These are phyloP conservation scores for Calonectria multiphialidica DNA, from an alignment of 2,329 filamentous ascomycete species.

Conservation along the genomic window DNA sequence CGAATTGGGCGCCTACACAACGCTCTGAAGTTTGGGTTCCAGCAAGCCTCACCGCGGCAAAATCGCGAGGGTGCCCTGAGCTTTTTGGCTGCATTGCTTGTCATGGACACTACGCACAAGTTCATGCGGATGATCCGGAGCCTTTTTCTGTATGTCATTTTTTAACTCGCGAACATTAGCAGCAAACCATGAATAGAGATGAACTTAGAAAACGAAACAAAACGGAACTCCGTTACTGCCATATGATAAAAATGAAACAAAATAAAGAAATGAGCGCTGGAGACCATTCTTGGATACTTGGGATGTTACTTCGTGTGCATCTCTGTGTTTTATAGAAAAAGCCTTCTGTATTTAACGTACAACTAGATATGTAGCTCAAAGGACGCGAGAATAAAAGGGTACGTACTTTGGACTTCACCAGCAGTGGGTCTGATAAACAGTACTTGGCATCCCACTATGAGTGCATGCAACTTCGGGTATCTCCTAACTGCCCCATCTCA, in stretches of 20 bases:
- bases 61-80: neutral
- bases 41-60: neutral
- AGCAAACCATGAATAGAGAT: neutral
- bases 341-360: too few relatives aligned
- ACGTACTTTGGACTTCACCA: neutral
- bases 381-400: neutral
- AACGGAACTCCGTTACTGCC: too few relatives aligned
- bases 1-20: neutral
- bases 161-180: neutral
- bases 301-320: too few relatives aligned
- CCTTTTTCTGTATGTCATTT: neutral
- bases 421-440: constrained; percentile 1
- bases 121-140: neutral
- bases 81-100: neutral
- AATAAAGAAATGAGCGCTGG: too few relatives aligned
- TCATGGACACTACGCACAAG: neutral
- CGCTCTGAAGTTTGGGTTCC: neutral
- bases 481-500: constrained; percentile 18
- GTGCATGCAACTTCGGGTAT: neutral
- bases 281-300: too few relatives aligned
- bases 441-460: neutral
- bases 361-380: too few relatives aligned
- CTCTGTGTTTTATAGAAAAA: too few relatives aligned
- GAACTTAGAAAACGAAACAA: neutral
- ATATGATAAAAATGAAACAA: too few relatives aligned